A percentile compares a stretch with the other conserved stretches of the same genome.
phyloP scores from a whole-genome alignment of 495 filamentous ascomycete genomes.

The Aspergillus kassunensis region DNA sequence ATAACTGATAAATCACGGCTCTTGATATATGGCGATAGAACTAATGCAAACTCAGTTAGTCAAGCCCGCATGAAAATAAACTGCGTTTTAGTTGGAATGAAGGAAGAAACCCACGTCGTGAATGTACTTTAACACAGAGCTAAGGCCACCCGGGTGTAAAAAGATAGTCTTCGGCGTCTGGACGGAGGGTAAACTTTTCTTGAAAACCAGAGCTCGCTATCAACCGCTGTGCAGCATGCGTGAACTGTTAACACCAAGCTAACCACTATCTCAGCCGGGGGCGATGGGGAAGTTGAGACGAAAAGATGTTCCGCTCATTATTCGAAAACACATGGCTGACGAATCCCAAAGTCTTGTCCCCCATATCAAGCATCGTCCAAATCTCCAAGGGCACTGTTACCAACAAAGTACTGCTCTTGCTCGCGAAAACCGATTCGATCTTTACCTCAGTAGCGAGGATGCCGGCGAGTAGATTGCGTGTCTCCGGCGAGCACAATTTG shows the following conservation, averaged over 20 bases:
- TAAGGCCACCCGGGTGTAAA: slow-evolving; percentile 8
- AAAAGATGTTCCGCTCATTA: too few species aligned
- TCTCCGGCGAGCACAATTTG: too few species aligned
- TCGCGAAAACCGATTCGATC: not conserved
- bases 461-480: not conserved
- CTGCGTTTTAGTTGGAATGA: slow-evolving; percentile 1
- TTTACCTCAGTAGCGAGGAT: not conserved
- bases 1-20: not conserved
- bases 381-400: not conserved
- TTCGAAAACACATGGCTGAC: not conserved
- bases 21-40: slow-evolving; percentile 1
- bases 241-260: too few species aligned
- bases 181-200: slow-evolving; percentile 1
- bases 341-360: not conserved
- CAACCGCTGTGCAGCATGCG: not conserved
- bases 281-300: too few species aligned
- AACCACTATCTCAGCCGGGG: too few species aligned
- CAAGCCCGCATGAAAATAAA: not conserved
- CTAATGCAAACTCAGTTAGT: slow-evolving; percentile 10
- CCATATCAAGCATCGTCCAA: not conserved
- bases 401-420: not conserved
- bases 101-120: slow-evolving; percentile 1
- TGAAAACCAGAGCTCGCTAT: slow-evolving; percentile 1
- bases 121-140: slow-evolving; percentile 2
- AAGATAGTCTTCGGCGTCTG: slow-evolving; percentile 7